A percentile compares a stretch with the other conserved stretches of the same genome.
These are phyloP conservation scores for Rubroboletus satanas DNA, from an alignment of 768 basidiomycete genomes.

Conservation along the genomic window DNA sequence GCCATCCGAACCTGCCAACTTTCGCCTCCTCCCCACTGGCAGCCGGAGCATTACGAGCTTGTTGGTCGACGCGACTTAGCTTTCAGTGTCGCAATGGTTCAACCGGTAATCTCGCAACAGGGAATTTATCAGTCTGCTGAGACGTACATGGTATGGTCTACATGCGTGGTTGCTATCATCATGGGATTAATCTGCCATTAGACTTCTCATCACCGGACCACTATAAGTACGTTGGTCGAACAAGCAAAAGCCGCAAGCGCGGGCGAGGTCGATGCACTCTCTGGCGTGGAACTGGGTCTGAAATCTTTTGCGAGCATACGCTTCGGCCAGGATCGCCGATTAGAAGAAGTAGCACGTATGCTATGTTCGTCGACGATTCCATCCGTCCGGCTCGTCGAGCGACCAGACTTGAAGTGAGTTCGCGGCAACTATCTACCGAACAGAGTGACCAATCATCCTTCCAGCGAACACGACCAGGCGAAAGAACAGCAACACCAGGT, in stretches of 20 bases:
- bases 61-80: conserved; percentile 32
- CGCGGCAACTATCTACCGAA: neutral
- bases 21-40: conserved; percentile 73
- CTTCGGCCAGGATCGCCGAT: conserved; percentile 83
- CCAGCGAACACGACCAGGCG: conserved; percentile 82
- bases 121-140: conserved; percentile 31
- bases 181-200: conserved; percentile 28
- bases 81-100: conserved; percentile 30
- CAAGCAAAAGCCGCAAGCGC: conserved; percentile 47
- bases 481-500: conserved; percentile 84
- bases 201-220: conserved; percentile 49
- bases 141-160: conserved; percentile 28
- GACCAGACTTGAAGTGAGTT: conserved; percentile 68
- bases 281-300: conserved; percentile 70
- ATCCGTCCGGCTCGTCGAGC: conserved; percentile 61
- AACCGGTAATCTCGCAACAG: conserved; percentile 28
- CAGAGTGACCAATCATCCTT: neutral
- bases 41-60: conserved; percentile 36
- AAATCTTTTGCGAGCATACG: conserved; percentile 78
- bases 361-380: conserved; percentile 75
- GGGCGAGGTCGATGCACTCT: conserved; percentile 54
- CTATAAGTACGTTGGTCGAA: conserved; percentile 48
- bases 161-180: neutral
- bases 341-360: conserved; percentile 91
- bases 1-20: conserved; percentile 81